phyloP scores from a whole-genome alignment of 331 rosid species.

The Saraca asoca region DNA sequence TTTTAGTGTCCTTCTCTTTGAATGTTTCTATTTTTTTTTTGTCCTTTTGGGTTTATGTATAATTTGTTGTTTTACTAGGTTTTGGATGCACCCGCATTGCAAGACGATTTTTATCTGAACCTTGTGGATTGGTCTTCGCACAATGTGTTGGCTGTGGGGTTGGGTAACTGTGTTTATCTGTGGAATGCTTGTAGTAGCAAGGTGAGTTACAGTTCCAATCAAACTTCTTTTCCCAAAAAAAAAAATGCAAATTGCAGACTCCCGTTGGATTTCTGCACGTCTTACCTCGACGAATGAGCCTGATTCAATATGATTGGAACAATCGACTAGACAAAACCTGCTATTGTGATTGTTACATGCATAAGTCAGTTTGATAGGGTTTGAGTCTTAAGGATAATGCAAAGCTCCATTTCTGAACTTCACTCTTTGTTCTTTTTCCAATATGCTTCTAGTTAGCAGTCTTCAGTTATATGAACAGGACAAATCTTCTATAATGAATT shows the following conservation, averaged over 20 bases:
- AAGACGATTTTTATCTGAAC: constrained; percentile 91
- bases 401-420: not conserved
- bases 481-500: not conserved
- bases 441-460: not conserved
- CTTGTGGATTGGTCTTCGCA: constrained; percentile 96
- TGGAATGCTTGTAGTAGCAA: constrained; percentile 99
- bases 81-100: constrained; percentile 91
- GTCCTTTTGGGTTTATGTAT: not conserved
- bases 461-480: constrained; percentile 17
- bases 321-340: too few relatives aligned
- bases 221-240: too few relatives aligned
- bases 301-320: too few relatives aligned
- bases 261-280: too few relatives aligned
- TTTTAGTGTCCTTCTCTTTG: not conserved
- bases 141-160: constrained; percentile 88
- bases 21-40: constrained; percentile 20
- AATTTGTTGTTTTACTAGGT: constrained; percentile 51
- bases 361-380: not conserved
- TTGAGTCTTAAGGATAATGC: not conserved
- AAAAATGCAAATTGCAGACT: not conserved
- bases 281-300: too few relatives aligned
- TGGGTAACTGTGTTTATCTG: constrained; percentile 92
- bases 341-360: too few relatives aligned
- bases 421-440: not conserved
- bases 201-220: constrained; percentile 42